Base-by-base conservation (phyloP, 306 rosid species). In the Heteromeles arbutifolia region DNA sequence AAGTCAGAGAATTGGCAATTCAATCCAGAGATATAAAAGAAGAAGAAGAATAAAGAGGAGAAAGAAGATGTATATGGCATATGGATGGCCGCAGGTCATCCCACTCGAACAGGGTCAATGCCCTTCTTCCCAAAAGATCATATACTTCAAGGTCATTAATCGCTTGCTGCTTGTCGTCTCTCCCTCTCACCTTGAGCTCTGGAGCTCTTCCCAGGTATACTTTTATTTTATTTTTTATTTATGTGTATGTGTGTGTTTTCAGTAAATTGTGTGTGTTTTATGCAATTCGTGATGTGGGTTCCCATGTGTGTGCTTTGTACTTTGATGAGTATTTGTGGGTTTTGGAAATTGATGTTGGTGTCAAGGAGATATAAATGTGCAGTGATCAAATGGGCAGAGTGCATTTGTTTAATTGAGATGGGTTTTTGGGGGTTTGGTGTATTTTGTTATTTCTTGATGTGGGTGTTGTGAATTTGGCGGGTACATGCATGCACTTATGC, bases 21-120 rank as follows among this genome's bases (percentile, higher is more conserved):
- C 39, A 34, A 21, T 41, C 34, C 62, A 70, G 11, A 11, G 39
- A 26, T 17, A 32, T 39, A 44, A 24, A 48, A 53, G 28, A 53
- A 62, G 72, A 80, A 28, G 63, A 67, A 21, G 44, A 39, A 39
- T 39, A 39, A 39, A 39, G 44, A 39, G 44, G 44, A 39, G 44
- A 9, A 66, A 61, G 76, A 87, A 86, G 86, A 93, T 95, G 98
- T 90, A 92, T 85, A 88, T 92, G 97, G 87, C 98, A n/a, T 95
- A 95, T 81, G 98, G 98, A 76, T 95, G 98, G 98, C 98, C 98
- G 26, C 98, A 95, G 93, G 93, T 92, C 79, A 89, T 95, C 82
- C 97, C 96, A 69, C 87, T 95, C 1, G 96, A 89, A 69, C 88
- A 86, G 67, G 91, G 92, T 64, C 75, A 83, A 3, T 85, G 79